Base-by-base conservation (phyloP, 1,284 basidiomycete species). In the Puccinia triticina region DNA sequence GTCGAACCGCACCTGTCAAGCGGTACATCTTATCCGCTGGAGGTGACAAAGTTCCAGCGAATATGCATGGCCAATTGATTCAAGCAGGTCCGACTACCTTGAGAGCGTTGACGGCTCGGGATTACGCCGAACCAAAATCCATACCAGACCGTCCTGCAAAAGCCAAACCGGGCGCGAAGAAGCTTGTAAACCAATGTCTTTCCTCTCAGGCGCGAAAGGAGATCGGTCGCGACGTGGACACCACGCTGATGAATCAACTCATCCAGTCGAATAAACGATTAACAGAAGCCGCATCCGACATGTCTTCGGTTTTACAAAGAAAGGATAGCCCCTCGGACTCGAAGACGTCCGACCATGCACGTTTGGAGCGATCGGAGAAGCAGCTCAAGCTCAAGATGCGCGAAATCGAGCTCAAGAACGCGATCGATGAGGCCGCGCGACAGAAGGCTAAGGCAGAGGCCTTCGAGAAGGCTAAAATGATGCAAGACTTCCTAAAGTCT, bases 381-480 rank as follows among this genome's bases (percentile, higher is more conserved):
- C 40, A 69, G 26, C 37, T 40, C 26, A 26, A 48, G 21, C 23
- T 69, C 2, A 12, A 69, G 23, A 69, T 69, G 37, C 67, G n/a
- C 40, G 67, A 69, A 43, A 1, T 69, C 8, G 67, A 69, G 40
- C 37, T 69, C 46, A 43, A 48, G n/a, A 67, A 67, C 18, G 64
- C 40, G 3, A 18, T 18, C 64, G 34, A n/a, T 46, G 46, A 69
- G 67, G 21, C n/a, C 67, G 21, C 8, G 8, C 37, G 37, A 26
- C 37, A 46, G 26, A 46, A 29, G n/a, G 26, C 40, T 7, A 69
- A 43, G 26, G 2, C 67, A 2, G 40, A 48, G 21, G 67, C 40
- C 8, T 69, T 69, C 34, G 40, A 69, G 4, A 46, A 37, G 23
- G 67, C 67, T 26, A 69, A 48, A 40, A 69, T 69, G 67, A 46